Percentiles rank a stretch among this genome's conserved stretches.
phyloP scores from a whole-genome alignment of 75 land plant genomes.

The Cryptomeria japonica region DNA sequence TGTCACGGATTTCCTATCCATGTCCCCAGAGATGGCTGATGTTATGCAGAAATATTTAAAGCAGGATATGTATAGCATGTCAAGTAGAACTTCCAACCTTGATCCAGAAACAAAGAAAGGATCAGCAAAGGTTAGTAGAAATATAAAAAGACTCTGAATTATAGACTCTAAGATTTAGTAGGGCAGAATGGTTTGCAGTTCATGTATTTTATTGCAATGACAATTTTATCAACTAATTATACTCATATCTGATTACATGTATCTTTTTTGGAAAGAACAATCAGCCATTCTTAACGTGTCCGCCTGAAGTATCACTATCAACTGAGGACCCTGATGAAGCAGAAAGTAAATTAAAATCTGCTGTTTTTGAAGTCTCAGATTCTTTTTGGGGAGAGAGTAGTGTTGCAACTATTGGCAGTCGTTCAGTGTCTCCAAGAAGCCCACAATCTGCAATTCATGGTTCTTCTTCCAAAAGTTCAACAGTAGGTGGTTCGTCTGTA shows the following conservation, averaged over 20 bases:
- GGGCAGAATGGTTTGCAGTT: background rate
- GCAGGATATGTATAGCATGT: constrained; percentile 18
- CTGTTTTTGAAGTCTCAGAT: background rate
- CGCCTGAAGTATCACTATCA: background rate
- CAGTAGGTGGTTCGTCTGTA: background rate
- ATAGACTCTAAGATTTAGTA: constrained; percentile 12
- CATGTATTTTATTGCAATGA: background rate
- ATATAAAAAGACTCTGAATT: constrained; percentile 15
- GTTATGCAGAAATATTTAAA: constrained; percentile 53
- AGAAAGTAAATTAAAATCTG: background rate
- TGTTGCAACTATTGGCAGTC: background rate
- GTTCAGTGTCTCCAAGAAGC: constrained; percentile 9
- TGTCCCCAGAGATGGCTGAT: constrained; percentile 66
- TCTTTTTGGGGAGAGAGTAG: background rate
- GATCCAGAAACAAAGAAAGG: constrained; percentile 7
- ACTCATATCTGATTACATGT: background rate
- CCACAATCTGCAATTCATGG: background rate
- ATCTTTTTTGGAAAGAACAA: constrained; percentile 1
- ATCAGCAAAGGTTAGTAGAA: constrained; percentile 16
- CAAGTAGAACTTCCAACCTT: constrained; percentile 5
- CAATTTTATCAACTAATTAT: background rate
- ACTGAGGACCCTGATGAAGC: constrained; percentile 8
- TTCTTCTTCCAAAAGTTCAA: background rate
- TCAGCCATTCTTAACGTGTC: background rate
- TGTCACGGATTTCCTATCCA: constrained; percentile 44